A percentile compares a stretch with the other conserved stretches of the same genome.
phyloP scores from a whole-genome alignment of 192 early-diverging fungal species.

The Dispira simplex region DNA sequence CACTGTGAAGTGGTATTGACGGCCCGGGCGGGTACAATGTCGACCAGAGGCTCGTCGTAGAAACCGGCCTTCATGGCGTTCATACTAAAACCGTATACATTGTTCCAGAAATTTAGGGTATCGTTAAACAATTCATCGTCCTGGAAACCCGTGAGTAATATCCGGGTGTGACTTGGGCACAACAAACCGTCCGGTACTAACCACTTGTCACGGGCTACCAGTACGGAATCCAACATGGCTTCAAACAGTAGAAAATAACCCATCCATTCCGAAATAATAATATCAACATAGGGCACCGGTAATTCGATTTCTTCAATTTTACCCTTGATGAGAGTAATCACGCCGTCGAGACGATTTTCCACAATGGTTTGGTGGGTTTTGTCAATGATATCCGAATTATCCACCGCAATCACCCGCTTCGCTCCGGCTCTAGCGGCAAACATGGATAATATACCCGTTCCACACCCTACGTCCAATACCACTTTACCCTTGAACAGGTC shows the following conservation, averaged over 20 bases:
- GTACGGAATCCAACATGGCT: constrained; percentile 81
- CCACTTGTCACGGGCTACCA: constrained; percentile 69
- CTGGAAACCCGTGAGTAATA: constrained; percentile 55
- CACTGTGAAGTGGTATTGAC: constrained; percentile 49
- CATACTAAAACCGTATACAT: constrained; percentile 94
- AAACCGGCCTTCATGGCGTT: constrained; percentile 62
- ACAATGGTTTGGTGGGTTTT: constrained; percentile 59
- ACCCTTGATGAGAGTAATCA: constrained; percentile 44
- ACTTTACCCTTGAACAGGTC: constrained; percentile 71
- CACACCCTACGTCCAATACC: constrained; percentile 80
- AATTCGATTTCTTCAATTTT: constrained; percentile 65
- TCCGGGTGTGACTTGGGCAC: constrained; percentile 54
- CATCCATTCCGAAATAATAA: constrained; percentile 91
- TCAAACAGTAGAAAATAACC: constrained; percentile 84
- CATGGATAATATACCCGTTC: constrained; percentile 86
- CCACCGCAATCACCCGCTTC: constrained; percentile 50
- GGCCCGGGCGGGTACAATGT: constrained; percentile 46
- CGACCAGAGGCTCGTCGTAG: constrained; percentile 66
- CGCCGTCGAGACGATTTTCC: constrained; percentile 54
- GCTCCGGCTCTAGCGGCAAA: constrained; percentile 84
- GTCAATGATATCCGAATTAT: constrained; percentile 75
- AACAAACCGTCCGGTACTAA: constrained; percentile 40
- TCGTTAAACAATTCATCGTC: constrained; percentile 71
- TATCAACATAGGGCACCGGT: constrained; percentile 63
- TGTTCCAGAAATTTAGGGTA: constrained; percentile 69